A percentile compares a stretch with the other conserved stretches of the same genome.
Evolutionary conservation across 257 asterid genomes (phyloP).

Genomic region (Paraleonurus japonicus): DNA sequence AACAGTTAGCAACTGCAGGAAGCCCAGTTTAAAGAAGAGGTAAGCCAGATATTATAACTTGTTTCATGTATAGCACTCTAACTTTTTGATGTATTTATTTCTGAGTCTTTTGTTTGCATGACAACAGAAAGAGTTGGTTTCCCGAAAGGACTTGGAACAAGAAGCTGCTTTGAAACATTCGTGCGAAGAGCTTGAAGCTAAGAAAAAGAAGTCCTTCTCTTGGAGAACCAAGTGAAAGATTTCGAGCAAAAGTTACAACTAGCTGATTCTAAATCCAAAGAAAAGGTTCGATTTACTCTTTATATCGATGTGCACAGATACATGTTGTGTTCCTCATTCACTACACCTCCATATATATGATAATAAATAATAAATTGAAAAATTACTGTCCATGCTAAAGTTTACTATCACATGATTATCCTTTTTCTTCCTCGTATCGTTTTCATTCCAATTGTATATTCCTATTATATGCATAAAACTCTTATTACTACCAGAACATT

Average conservation of each 20-base stretch:
- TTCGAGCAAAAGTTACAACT: constrained; percentile 57
- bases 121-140: constrained; percentile 54
- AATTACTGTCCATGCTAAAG: not conserved
- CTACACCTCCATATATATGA: not conserved
- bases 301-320: not conserved
- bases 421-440: not conserved
- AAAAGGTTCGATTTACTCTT: constrained; percentile 49
- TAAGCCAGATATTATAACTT: constrained; percentile 18
- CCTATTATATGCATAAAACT: not conserved
- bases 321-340: not conserved
- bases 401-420: not conserved
- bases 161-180: constrained; percentile 56
- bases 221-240: constrained; percentile 59
- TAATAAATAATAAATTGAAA: not conserved
- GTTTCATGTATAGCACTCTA: not conserved
- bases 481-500: no score
- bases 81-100: not conserved
- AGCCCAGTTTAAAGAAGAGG: constrained; percentile 53
- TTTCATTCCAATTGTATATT: not conserved
- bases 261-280: constrained; percentile 64
- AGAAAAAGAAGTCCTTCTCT: constrained; percentile 53
- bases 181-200: constrained; percentile 53
- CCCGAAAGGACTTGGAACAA: constrained; percentile 52
- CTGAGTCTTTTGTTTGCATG: constrained; percentile 17
- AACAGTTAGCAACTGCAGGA: constrained; percentile 54